Evolutionary conservation across 1,139 yeast genomes (phyloP).

Genomic region (Yamadazyma dendronema): DNA sequence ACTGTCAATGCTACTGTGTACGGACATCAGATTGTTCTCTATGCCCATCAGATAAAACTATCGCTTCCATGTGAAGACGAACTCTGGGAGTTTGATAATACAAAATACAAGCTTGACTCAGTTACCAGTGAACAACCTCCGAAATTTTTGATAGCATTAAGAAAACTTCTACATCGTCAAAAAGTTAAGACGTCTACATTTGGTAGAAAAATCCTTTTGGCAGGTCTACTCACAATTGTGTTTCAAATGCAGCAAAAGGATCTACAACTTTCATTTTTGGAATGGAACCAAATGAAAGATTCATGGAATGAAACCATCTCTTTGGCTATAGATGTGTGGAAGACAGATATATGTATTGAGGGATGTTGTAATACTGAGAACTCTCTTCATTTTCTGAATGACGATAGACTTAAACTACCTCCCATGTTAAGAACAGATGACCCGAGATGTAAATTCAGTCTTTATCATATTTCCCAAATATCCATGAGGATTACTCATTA

Average conservation of each 20-base stretch:
- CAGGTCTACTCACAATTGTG: slow-evolving; percentile 67
- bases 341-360: slow-evolving; percentile 27
- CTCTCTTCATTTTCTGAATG: slow-evolving; percentile 9
- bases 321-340: slow-evolving; percentile 63
- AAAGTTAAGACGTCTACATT: slow-evolving; percentile 49
- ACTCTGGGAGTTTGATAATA: slow-evolving; percentile 27
- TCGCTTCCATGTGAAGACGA: slow-evolving; percentile 32
- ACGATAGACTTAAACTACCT: slow-evolving; percentile 16
- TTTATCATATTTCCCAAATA: slow-evolving; percentile 69
- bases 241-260: slow-evolving; percentile 74
- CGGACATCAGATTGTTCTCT: slow-evolving; percentile 27
- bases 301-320: slow-evolving; percentile 65
- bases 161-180: slow-evolving; percentile 52
- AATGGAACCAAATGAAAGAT: slow-evolving; percentile 32
- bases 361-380: slow-evolving; percentile 31
- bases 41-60: slow-evolving; percentile 31
- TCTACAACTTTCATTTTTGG: slow-evolving; percentile 43
- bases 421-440: slow-evolving; percentile 23
- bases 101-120: slow-evolving; percentile 10
- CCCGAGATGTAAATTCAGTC: slow-evolving; percentile 48
- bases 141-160: slow-evolving; percentile 53
- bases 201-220: slow-evolving; percentile 61
- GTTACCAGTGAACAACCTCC: slow-evolving; percentile 16
- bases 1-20: slow-evolving; percentile 33
- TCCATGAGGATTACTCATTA: slow-evolving; percentile 63